These are phyloP conservation scores for Sonneratia caseolaris DNA, from an alignment of 345 rosid species.

Conservation along the genomic window DNA sequence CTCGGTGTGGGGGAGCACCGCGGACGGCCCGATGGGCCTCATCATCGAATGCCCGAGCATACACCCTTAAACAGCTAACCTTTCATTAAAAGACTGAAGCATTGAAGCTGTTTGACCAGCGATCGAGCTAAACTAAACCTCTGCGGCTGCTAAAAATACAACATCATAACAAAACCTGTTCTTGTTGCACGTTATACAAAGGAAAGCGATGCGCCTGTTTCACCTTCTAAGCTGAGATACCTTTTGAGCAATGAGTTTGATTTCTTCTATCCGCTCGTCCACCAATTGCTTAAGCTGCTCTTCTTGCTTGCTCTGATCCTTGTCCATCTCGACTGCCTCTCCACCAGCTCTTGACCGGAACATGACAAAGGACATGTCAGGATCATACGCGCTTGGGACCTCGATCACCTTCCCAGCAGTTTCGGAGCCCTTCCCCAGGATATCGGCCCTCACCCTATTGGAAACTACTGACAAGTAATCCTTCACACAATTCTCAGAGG, in stretches of 20 bases:
- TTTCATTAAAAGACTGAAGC: too few species aligned
- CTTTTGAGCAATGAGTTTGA: slow-evolving; percentile 60
- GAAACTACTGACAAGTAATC: slow-evolving; percentile 47
- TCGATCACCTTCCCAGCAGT: slow-evolving; percentile 57
- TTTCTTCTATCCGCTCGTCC: slow-evolving; percentile 66
- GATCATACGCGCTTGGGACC: slow-evolving; percentile 37
- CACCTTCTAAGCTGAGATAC: slow-evolving; percentile 17
- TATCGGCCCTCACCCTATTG: slow-evolving; percentile 56
- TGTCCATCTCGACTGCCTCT: slow-evolving; percentile 40
- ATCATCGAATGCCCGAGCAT: too few species aligned
- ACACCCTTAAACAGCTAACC: too few species aligned
- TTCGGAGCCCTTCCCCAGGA: slow-evolving; percentile 73
- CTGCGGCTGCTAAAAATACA: background rate
- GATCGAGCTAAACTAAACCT: background rate
- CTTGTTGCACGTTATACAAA: background rate
- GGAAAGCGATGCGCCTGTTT: background rate
- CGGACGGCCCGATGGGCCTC: too few species aligned
- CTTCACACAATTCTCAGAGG: slow-evolving; percentile 44
- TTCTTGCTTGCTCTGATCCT: slow-evolving; percentile 45
- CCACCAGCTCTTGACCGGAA: slow-evolving; percentile 32
- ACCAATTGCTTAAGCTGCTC: slow-evolving; percentile 78
- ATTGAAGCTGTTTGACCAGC: background rate
- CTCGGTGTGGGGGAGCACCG: too few species aligned
- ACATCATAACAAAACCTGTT: background rate
- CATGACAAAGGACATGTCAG: slow-evolving; percentile 70